A percentile compares a stretch with the other conserved stretches of the same genome.
These are phyloP conservation scores for Penstemon newberryi DNA, from an alignment of 257 asterid genomes.

Conservation along the genomic window DNA sequence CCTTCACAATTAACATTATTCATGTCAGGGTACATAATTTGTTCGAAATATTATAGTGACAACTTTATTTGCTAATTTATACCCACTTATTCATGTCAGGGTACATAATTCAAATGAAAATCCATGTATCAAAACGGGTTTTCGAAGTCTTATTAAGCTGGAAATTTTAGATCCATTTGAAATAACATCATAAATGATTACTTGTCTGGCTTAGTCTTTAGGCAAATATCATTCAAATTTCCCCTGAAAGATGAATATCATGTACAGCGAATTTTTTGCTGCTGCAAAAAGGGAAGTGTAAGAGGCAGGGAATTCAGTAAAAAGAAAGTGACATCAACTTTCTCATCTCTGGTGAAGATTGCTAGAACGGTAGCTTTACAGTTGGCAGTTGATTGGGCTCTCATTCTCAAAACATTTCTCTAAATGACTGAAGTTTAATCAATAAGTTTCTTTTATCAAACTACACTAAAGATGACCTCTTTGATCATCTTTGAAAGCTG, in stretches of 20 bases:
- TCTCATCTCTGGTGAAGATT: slow-evolving; percentile 13
- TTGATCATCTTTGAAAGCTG: slow-evolving; percentile 19
- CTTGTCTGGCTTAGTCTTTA: background rate
- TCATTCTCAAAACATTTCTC: slow-evolving; percentile 8
- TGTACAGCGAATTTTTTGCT: background rate
- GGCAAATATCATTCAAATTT: slow-evolving; percentile 13
- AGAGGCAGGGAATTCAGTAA: slow-evolving; percentile 9
- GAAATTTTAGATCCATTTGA: background rate
- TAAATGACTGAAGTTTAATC: slow-evolving; percentile 1
- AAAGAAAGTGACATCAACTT: slow-evolving; percentile 10
- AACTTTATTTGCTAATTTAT: no score
- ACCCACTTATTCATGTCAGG: background rate
- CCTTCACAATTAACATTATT: background rate
- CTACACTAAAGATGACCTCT: no score
- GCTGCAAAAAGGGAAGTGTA: slow-evolving; percentile 12
- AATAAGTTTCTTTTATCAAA: background rate
- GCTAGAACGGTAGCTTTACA: slow-evolving; percentile 2
- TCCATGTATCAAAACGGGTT: background rate
- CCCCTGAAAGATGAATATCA: slow-evolving; percentile 1
- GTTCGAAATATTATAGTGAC: no score
- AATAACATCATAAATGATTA: background rate
- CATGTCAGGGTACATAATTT: no score
- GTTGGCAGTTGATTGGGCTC: slow-evolving; percentile 3
- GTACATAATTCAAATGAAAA: slow-evolving; percentile 1
- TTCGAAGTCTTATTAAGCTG: background rate